phyloP scores from a whole-genome alignment of 768 basidiomycete species.

The Peribolospora baueri region DNA sequence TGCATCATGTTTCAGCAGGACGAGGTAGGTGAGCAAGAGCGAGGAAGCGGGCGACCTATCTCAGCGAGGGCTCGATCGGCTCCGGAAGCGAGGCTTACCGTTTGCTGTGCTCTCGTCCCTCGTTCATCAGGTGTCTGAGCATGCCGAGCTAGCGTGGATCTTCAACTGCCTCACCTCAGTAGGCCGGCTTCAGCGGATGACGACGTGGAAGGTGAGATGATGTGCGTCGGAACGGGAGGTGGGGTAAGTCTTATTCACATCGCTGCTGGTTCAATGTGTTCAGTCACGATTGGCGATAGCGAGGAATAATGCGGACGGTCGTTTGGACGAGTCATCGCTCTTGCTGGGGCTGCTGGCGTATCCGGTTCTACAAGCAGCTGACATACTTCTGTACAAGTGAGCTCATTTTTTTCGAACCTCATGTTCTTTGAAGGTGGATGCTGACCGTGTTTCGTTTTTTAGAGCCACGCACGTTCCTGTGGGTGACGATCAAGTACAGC shows the following conservation, averaged over 20 bases:
- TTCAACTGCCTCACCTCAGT: conserved; percentile 61
- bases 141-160: conserved; percentile 75
- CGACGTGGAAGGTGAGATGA: conserved; percentile 66
- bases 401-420: conserved; percentile 9
- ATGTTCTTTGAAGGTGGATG: neutral
- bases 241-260: too few relatives aligned
- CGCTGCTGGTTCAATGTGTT: neutral
- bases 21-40: conserved; percentile 27
- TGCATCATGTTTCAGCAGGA: conserved; percentile 70
- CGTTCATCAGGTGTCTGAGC: conserved; percentile 45
- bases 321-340: conserved; percentile 56
- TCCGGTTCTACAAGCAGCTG: conserved; percentile 79
- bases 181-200: conserved; percentile 68
- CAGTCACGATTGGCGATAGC: conserved; percentile 53
- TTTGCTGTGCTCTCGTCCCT: too few relatives aligned
- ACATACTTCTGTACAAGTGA: conserved; percentile 64
- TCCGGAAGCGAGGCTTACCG: too few relatives aligned
- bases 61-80: too few relatives aligned
- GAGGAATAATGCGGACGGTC: conserved; percentile 46
- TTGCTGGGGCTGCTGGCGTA: conserved; percentile 75
- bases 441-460: too few relatives aligned
- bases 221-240: neutral
- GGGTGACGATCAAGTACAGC: conserved; percentile 87
- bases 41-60: too few relatives aligned
- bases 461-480: conserved; percentile 83